Conservation (phyloP, 2,329 filamentous ascomycete genomes). For the Bipolaris zeicola region DNA sequence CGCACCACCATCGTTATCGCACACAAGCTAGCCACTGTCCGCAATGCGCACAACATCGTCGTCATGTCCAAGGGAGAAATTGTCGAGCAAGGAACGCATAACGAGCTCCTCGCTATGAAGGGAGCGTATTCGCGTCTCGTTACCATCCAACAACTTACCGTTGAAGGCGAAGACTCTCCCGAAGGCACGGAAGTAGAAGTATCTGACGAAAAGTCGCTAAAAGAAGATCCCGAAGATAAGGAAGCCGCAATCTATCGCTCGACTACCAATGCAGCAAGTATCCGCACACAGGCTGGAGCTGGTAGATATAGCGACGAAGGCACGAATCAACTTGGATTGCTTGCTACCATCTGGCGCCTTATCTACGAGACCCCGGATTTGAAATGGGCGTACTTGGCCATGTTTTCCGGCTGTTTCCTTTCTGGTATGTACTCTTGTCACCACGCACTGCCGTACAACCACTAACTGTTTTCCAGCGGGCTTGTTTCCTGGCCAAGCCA, state of each 20-base stretch:
- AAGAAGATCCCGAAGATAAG: background rate
- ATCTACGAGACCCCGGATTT: conserved; percentile 8
- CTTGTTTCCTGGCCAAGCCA: conserved; percentile 15
- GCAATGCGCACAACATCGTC: conserved; percentile 58
- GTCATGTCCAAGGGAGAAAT: conserved; percentile 72
- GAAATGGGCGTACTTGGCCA: conserved; percentile 12
- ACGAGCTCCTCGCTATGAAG: conserved; percentile 6
- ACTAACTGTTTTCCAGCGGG: conserved; percentile 1
- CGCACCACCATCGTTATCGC: conserved; percentile 94
- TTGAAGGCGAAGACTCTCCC: background rate
- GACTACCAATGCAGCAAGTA: background rate
- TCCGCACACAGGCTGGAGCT: background rate
- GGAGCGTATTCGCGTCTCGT: conserved; percentile 18
- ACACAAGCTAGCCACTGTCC: conserved; percentile 86
- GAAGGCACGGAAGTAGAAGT: background rate
- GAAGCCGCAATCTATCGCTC: background rate
- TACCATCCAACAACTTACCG: conserved; percentile 14
- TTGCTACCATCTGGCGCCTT: conserved; percentile 10
- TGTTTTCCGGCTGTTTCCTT: conserved; percentile 4
- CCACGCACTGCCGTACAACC: too few relatives aligned
- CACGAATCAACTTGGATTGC: conserved; percentile 6
- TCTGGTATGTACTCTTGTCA: background rate
- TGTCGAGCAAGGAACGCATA: conserved; percentile 68
- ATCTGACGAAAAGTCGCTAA: background rate
- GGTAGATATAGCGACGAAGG: conserved; percentile 3